These are phyloP conservation scores for Rhazya stricta DNA, from an alignment of 257 asterid genomes.

Conservation along the genomic window DNA sequence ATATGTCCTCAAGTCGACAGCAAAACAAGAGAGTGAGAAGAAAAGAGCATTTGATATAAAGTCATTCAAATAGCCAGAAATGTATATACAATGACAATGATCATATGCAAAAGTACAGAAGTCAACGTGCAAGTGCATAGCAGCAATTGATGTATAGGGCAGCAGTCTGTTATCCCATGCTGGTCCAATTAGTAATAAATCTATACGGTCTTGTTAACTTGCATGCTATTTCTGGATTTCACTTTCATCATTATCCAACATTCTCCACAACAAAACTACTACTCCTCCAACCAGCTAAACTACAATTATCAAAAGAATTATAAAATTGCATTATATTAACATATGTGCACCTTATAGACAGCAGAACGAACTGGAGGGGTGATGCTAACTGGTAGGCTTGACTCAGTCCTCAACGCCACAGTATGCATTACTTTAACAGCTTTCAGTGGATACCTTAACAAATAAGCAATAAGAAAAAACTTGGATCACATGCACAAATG, in stretches of 20 bases:
- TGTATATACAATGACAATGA: background rate
- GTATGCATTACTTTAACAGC: conserved; percentile 96
- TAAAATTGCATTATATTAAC: background rate
- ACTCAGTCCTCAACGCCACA: conserved; percentile 87
- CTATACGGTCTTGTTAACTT: background rate
- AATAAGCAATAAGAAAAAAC: background rate
- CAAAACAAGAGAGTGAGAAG: background rate
- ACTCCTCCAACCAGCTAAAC: background rate
- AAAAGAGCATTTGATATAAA: background rate
- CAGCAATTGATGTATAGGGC: background rate
- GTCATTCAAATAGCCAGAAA: background rate
- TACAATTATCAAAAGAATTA: background rate
- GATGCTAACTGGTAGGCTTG: conserved; percentile 38
- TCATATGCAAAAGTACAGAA: background rate
- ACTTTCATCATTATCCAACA: background rate
- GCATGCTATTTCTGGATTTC: background rate
- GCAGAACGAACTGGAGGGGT: conserved; percentile 39
- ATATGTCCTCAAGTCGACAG: background rate
- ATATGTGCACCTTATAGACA: conserved; percentile 48
- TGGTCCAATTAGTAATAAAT: background rate
- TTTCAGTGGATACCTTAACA: conserved; percentile 71
- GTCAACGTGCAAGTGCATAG: background rate
- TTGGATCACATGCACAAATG: background rate
- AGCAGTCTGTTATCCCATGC: background rate
- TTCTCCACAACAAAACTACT: background rate